These are phyloP conservation scores for Phaseolus lunatus DNA, from an alignment of 306 rosid species.

Conservation along the genomic window DNA sequence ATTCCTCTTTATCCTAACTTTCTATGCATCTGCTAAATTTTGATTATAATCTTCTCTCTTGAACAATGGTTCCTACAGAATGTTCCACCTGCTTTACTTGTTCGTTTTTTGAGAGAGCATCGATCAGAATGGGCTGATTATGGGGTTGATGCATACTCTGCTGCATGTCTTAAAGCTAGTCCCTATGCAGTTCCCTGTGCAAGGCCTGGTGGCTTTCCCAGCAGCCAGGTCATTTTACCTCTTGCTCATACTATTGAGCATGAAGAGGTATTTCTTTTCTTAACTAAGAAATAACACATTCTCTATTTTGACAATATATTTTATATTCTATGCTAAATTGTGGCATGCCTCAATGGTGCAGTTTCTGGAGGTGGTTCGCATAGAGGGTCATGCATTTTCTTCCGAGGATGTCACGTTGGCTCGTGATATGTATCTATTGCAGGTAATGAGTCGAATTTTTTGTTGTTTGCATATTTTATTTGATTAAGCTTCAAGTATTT, in stretches of 20 bases:
- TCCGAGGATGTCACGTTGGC: slow-evolving; percentile 88
- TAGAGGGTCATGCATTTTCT: slow-evolving; percentile 96
- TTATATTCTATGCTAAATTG: neutral
- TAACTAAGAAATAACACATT: neutral
- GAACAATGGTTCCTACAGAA: slow-evolving; percentile 52
- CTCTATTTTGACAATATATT: neutral
- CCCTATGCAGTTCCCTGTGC: slow-evolving; percentile 91
- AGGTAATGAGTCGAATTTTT: slow-evolving; percentile 52
- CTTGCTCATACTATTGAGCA: slow-evolving; percentile 93
- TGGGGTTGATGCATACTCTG: slow-evolving; percentile 95
- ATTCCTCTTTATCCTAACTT: neutral
- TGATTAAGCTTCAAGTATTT: neutral
- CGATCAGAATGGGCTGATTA: slow-evolving; percentile 98
- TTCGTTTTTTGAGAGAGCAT: slow-evolving; percentile 96
- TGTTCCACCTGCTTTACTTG: slow-evolving; percentile 98
- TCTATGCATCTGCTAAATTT: neutral
- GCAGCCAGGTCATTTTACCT: slow-evolving; percentile 89
- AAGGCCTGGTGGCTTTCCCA: slow-evolving; percentile 85
- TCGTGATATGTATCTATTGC: slow-evolving; percentile 88
- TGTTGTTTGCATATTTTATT: neutral
- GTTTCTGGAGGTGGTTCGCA: slow-evolving; percentile 96
- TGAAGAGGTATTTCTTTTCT: slow-evolving; percentile 72
- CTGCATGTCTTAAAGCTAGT: slow-evolving; percentile 83
- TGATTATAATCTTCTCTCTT: neutral
- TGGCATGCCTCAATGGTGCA: slow-evolving; percentile 40